Evolutionary conservation across 2,329 filamentous ascomycete genomes (phyloP), one percentile per base, ranked within the genome.

Genomic region (Phialophora chinensis): DNA sequence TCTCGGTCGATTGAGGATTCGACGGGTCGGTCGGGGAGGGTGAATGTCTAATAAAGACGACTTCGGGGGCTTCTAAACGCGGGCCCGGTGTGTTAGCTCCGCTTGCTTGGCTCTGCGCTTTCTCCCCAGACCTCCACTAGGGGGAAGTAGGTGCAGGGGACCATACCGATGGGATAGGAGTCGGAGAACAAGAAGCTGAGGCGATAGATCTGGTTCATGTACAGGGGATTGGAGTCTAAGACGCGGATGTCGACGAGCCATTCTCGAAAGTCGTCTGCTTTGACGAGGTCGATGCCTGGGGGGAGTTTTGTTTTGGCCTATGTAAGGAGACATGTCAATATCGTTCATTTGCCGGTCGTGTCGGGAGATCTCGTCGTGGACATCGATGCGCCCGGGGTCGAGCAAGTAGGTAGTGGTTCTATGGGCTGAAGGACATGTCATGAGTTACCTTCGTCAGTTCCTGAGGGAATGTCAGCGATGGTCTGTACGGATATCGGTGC

Each of bases 161-260:
- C 75, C 77, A 69, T 86, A 93, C 92, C 93, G 74, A 99, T 99
- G 17, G 95, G 95, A 76, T 99, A 99, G 72, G 87, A 87, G 35
- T 85, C 84, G 68, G 88, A 88, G 78, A 99, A 99, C 57, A 85
- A 89, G 79, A 99, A 97, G 76, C 92, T 93, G 62, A 99, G 83
- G 25, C 94, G 87, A 80, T 92, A 98, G 27, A 83, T 89, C 76
- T 98, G 85, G 76, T 88, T 86, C 60, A 86, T 80, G 80, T 99
- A 99, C 56, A 99, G 81, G 1, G 94, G 94, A 75, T 99, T 99
- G 66, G 86, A 82, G 78, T 98, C 95, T 49, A 98, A 86, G 60
- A 99, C 94, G 72, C 86, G 83, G 62, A 99, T 96, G 77, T 99
- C 96, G 80, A 98, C 88, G 59, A 89, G 84, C 96, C 95, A 99